Conservation (phyloP, 2,329 filamentous ascomycete species). For the Calonectria ilicicola region DNA sequence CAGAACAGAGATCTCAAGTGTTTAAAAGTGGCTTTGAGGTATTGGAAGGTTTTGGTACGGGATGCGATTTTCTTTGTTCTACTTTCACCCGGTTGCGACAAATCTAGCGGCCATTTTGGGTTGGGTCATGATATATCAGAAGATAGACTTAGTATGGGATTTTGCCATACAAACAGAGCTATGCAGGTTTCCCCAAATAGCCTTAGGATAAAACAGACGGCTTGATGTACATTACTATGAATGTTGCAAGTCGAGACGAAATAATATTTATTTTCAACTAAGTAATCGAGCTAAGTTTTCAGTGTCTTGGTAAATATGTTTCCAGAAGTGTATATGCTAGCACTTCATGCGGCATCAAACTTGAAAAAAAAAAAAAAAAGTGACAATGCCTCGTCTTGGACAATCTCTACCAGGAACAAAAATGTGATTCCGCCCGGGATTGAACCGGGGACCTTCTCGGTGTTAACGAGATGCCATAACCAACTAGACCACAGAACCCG, state of each 20-base stretch:
- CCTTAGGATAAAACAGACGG: too few species aligned
- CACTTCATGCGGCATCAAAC: too few species aligned
- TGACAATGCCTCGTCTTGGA: not conserved
- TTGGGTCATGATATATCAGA: not conserved
- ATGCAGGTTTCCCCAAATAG: not conserved
- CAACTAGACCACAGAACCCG: conserved; percentile 1
- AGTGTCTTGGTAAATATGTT: too few species aligned
- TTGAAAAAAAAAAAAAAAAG: not conserved
- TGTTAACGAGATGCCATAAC: conserved; percentile 8
- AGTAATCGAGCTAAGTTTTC: too few species aligned
- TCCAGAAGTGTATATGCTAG: too few species aligned
- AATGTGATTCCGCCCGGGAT: conserved; percentile 7
- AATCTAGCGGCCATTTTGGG: not conserved
- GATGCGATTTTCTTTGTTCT: not conserved
- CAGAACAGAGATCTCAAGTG: too few species aligned
- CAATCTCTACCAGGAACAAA: not conserved
- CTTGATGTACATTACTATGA: too few species aligned
- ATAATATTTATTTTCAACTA: too few species aligned
- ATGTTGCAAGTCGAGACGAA: too few species aligned
- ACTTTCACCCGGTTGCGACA: not conserved
- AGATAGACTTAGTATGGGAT: too few species aligned
- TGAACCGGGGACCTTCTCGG: conserved; percentile 8
- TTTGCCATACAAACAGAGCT: not conserved
- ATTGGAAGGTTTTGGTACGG: too few species aligned
- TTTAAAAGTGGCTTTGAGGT: too few species aligned